phyloP scores from a whole-genome alignment of 192 early-diverging fungal genomes.

The Phlyctochytrium planicorne region DNA sequence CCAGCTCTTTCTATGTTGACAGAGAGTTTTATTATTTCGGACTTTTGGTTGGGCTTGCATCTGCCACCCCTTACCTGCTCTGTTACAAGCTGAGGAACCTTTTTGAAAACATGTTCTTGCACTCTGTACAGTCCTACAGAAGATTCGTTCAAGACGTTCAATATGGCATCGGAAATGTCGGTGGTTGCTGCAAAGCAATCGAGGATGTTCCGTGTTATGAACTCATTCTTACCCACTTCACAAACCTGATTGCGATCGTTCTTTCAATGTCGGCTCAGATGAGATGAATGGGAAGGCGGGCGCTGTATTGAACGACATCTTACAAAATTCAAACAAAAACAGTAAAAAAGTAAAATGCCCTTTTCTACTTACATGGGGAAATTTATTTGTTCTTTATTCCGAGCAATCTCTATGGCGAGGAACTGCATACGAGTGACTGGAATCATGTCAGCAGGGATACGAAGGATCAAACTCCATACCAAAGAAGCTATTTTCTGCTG shows the following conservation, averaged over 20 bases:
- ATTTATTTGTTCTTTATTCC: slow-evolving; percentile 85
- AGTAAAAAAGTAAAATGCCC: too few relatives aligned
- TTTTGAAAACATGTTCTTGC: slow-evolving; percentile 43
- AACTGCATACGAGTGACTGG: slow-evolving; percentile 78
- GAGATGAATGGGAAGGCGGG: too few relatives aligned
- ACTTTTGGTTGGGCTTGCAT: too few relatives aligned
- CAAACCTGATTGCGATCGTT: too few relatives aligned
- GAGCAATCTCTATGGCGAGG: slow-evolving; percentile 86
- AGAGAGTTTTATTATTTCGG: not conserved
- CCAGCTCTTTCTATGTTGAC: not conserved
- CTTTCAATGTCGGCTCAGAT: too few relatives aligned
- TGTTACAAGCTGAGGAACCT: slow-evolving; percentile 37
- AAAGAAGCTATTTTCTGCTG: slow-evolving; percentile 86
- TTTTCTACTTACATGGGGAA: too few relatives aligned
- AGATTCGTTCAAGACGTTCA: slow-evolving; percentile 53
- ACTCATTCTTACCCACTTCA: too few relatives aligned
- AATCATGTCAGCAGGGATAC: slow-evolving; percentile 3
- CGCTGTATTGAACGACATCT: too few relatives aligned
- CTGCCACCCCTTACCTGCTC: not conserved
- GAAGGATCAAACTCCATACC: slow-evolving; percentile 46
- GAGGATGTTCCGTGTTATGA: too few relatives aligned
- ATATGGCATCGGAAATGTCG: slow-evolving; percentile 6
- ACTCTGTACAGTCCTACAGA: slow-evolving; percentile 42
- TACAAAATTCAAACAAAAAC: too few relatives aligned
- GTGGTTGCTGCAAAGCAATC: slow-evolving; percentile 16